Evolutionary conservation across 768 basidiomycete species (phyloP), one percentile per base, ranked within the genome.

Genomic region (Boletales sp.): DNA sequence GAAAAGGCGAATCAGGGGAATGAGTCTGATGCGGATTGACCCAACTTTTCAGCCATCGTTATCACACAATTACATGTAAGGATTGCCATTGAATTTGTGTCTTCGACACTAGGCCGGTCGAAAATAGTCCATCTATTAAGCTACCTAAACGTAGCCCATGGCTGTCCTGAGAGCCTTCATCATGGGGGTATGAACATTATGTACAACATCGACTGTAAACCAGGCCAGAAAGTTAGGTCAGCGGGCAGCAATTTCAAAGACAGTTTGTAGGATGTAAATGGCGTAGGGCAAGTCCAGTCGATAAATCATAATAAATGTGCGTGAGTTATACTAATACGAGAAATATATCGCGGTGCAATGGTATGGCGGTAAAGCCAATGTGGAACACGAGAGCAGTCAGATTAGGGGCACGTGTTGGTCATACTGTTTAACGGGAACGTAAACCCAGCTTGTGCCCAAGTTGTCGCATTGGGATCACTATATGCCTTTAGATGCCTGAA

Each of bases 401-500:
- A 48, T 60, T 46, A 68, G 49, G 56, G 14, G 51, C 58, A 60
- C 15, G 58, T 53, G 35, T 46, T 57, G 45, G 54, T 52, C 63
- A 64, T 24, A 43, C 36, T 74, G 64, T 93, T 94, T 36, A 82
- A 72, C 15, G 94, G 94, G 69, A 87, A 88, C 0, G 70, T 70
- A 61, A 87, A 81, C 37, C 87, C 88, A 2, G 84, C 91, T 56
- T 80, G 75, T 3, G 72, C 75, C 93, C 94, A 95, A 41, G 86
- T 88, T 27, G 94, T 94, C 39, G 90, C 67, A 62, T 95, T 94
- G 17, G 91, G 75, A 64, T 97, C 83, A 47, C 69, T 75, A 62
- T 94, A 95, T 45, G 86, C 78, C 44, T 79, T 74, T 40, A 72
- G 50, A 62, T 68, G 67, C 31, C 68, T 68, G 40, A 17, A 41